phyloP scores from a whole-genome alignment of 2,329 filamentous ascomycete genomes.

The Neopestalotiopsis sp. region DNA sequence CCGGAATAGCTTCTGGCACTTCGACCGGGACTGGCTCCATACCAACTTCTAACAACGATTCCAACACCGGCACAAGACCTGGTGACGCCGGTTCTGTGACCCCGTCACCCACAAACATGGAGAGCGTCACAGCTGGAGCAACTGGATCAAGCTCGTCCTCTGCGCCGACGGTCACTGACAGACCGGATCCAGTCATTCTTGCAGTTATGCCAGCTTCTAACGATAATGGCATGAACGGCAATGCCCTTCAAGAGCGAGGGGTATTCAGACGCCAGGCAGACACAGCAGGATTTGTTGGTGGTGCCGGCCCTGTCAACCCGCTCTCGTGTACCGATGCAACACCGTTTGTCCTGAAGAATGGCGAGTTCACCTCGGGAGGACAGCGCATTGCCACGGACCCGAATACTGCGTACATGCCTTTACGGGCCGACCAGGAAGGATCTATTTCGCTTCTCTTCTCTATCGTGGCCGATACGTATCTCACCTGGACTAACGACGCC shows the following conservation, averaged over 20 bases:
- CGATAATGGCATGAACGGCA: neutral
- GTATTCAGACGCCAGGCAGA: neutral
- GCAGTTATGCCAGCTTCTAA: neutral
- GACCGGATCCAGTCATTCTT: neutral
- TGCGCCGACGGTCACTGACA: neutral
- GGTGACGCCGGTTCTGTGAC: neutral
- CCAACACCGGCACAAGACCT: neutral
- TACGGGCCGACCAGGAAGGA: neutral
- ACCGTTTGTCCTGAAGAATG: neutral
- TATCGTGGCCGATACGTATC: neutral
- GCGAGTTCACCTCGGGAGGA: neutral
- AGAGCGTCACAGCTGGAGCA: neutral
- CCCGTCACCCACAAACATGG: neutral
- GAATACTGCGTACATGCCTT: neutral
- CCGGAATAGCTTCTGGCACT: no score
- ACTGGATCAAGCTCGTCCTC: neutral
- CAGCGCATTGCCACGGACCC: neutral
- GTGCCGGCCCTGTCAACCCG: neutral
- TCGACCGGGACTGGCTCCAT: neutral
- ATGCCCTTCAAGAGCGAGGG: neutral
- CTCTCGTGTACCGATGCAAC: conserved; percentile 4
- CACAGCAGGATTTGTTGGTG: neutral
- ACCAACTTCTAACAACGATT: neutral
- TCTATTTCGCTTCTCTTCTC: conserved; percentile 1
- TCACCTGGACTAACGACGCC: neutral